Evolutionary conservation across 2,329 filamentous ascomycete genomes (phyloP), one percentile per base, ranked within the genome.

Genomic region (Metarhizium sp.): DNA sequence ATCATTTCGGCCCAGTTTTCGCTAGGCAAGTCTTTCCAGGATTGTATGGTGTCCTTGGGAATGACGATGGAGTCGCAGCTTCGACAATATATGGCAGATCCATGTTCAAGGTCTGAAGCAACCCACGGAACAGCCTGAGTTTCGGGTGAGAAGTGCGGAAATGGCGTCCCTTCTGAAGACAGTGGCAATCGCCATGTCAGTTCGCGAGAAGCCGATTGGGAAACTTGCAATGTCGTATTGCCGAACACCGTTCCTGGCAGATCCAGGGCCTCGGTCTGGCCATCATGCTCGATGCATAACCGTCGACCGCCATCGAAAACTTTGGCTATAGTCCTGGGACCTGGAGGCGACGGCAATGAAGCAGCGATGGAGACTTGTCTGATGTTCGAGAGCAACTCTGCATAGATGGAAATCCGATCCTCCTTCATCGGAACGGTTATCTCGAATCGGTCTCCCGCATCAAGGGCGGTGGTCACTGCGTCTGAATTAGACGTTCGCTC

Each of bases 1-100:
- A 99, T 99, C 92, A 99, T 95, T 73, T 99, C 94, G 0, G 94
- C 95, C 94, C 94, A 99, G 65, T 96, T 92, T 63, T 95, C 91
- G 66, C 91, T 96, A 0, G 94, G 94, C 18, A 99, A 75, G 66
- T 99, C 91, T 71, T 92, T 96, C 92, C 94, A 99, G 42, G 73
- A 69, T 43, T 69, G 72, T 7, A 82, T 73, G 3, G 52, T 61
- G 7, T 67, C 71, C 3, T 63, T 54, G 1, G 63, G 45, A 13
- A 82, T 70, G 18, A 82, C 57, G 2, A 53, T 57, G 16, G 65
- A 57, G 48, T 59, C 52, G 67, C 76, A 78, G 59, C 61, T 53
- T 56, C 75, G 69, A 63, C 77, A 78, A 32, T 60, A 55, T 62
- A 87, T 64, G 16, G 66, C 55, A 40, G 75, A 72, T 1, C 64